Percentiles rank a stretch among this genome's conserved stretches.
phyloP scores from a whole-genome alignment of 2,329 filamentous ascomycete genomes.

The Ophiostoma ips region DNA sequence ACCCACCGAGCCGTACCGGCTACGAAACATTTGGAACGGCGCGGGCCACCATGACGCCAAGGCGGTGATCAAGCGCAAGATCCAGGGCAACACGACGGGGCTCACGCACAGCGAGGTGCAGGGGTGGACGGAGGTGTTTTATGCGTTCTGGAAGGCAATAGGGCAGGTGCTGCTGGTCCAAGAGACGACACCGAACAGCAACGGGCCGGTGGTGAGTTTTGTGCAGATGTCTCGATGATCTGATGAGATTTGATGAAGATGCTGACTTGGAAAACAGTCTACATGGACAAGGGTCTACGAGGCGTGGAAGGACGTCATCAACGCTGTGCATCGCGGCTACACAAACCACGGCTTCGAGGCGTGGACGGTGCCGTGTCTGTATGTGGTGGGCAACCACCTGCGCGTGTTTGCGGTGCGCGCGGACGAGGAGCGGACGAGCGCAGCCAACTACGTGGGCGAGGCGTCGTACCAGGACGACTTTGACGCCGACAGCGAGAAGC shows the following conservation, averaged over 20 bases:
- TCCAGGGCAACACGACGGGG: slow-evolving; percentile 44
- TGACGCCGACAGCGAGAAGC: slow-evolving; percentile 58
- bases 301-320: slow-evolving; percentile 74
- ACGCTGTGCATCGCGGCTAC: slow-evolving; percentile 67
- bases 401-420: slow-evolving; percentile 82
- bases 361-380: slow-evolving; percentile 88
- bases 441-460: slow-evolving; percentile 23
- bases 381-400: slow-evolving; percentile 74
- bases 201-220: slow-evolving; percentile 1
- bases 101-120: slow-evolving; percentile 54
- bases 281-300: slow-evolving; percentile 77
- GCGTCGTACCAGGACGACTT: slow-evolving; percentile 64
- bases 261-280: slow-evolving; percentile 22
- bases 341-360: slow-evolving; percentile 61
- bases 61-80: slow-evolving; percentile 58
- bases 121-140: slow-evolving; percentile 80
- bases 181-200: neutral
- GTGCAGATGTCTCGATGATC: too few species aligned
- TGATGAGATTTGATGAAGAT: too few species aligned
- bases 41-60: slow-evolving; percentile 53
- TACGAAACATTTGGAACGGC: slow-evolving; percentile 57
- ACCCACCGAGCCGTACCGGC: slow-evolving; percentile 44
- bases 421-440: slow-evolving; percentile 50
- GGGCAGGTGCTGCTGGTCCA: slow-evolving; percentile 53
- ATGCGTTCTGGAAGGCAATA: slow-evolving; percentile 69